A percentile compares a stretch with the other conserved stretches of the same genome.
These are phyloP conservation scores for Apiotrichum siamense DNA, from an alignment of 1,284 basidiomycete species.

Conservation along the genomic window DNA sequence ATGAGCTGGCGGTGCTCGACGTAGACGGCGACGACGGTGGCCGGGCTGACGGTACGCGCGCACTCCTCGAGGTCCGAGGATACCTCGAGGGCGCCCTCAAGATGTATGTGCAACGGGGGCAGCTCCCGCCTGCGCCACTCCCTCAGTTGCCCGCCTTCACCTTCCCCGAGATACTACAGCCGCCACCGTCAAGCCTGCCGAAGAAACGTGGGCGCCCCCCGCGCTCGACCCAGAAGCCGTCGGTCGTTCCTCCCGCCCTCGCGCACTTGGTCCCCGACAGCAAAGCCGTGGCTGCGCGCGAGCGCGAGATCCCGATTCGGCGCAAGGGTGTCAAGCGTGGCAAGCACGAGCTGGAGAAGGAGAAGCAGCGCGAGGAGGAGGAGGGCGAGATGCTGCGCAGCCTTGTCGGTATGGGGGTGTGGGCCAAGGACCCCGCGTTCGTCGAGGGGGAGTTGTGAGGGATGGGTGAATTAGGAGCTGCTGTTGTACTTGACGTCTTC, in stretches of 20 bases:
- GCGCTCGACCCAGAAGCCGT: constrained; percentile 7
- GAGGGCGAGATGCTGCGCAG: constrained; percentile 23
- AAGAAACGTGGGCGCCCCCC: constrained; percentile 22
- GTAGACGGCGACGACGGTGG: constrained; percentile 1
- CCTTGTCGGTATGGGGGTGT: constrained; percentile 19
- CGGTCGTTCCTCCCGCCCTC: constrained; percentile 14
- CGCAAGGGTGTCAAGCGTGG: constrained; percentile 24
- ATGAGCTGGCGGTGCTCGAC: constrained; percentile 7
- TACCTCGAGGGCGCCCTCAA: constrained; percentile 19
- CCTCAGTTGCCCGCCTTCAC: constrained; percentile 7
- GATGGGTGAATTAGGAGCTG: no score
- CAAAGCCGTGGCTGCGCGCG: constrained; percentile 8
- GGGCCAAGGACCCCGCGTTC: background rate
- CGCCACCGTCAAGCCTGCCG: constrained; percentile 11
- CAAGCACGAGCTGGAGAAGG: constrained; percentile 20
- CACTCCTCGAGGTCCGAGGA: constrained; percentile 7
- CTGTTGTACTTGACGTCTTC: no score
- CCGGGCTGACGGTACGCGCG: background rate
- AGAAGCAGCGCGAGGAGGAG: constrained; percentile 18
- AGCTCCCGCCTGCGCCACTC: constrained; percentile 14
- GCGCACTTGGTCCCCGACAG: constrained; percentile 19
- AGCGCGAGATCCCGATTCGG: constrained; percentile 16
- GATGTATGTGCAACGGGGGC: constrained; percentile 14
- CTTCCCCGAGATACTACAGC: background rate
- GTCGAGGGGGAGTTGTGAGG: background rate